Evolutionary conservation across 2,329 filamentous ascomycete genomes (phyloP).

Genomic region (Amylocarpus encephaloides): DNA sequence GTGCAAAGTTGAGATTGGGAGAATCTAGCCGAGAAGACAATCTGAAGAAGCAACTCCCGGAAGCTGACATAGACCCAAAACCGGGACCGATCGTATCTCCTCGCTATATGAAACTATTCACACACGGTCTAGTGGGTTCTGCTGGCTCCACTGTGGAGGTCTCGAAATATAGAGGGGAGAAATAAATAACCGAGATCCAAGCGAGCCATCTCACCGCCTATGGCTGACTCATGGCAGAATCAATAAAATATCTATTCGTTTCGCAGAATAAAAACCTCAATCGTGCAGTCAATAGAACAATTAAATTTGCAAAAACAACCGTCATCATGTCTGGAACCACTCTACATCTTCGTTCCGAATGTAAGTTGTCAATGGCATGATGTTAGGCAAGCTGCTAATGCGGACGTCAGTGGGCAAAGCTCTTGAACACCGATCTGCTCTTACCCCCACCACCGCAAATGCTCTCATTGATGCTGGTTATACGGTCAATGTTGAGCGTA

Average conservation of each 20-base stretch:
- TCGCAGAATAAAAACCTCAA: slow-evolving; percentile 4
- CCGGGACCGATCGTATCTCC: no score
- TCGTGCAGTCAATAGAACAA: slow-evolving; percentile 14
- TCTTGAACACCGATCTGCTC: slow-evolving; percentile 36
- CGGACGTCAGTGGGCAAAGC: slow-evolving; percentile 33
- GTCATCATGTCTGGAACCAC: slow-evolving; percentile 30
- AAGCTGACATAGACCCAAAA: neutral
- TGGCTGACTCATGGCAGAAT: slow-evolving; percentile 9
- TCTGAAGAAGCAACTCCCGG: no score
- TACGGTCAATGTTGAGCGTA: slow-evolving; percentile 60
- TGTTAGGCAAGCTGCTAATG: slow-evolving; percentile 24
- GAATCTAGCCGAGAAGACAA: no score
- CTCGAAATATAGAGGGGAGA: no score
- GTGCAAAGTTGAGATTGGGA: no score
- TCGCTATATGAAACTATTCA: no score
- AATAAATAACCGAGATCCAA: no score
- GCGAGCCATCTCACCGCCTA: neutral
- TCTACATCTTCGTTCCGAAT: slow-evolving; percentile 36
- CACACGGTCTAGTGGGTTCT: no score
- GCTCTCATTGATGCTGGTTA: slow-evolving; percentile 64
- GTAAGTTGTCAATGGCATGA: slow-evolving; percentile 27
- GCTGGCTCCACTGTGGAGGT: no score
- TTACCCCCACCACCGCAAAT: slow-evolving; percentile 42
- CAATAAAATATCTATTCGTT: slow-evolving; percentile 7
- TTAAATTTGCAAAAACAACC: slow-evolving; percentile 6